Evolutionary conservation across 305 asterid species (phyloP).

Genomic region (Rubia balearica): DNA sequence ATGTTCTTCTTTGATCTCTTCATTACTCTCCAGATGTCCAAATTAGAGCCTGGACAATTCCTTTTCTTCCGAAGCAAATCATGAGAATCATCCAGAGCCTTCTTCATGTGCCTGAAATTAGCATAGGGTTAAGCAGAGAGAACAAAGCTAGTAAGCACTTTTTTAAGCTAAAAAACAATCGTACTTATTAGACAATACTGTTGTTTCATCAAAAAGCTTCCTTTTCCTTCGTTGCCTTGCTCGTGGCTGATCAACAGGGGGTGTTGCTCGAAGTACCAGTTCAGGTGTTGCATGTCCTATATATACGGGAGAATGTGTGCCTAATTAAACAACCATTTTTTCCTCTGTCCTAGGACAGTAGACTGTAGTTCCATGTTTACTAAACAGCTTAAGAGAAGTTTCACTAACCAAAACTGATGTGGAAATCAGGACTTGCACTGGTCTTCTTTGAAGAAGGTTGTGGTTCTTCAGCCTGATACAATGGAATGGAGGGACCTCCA

Average conservation of each 20-base stretch:
- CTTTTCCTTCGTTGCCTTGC: slow-evolving; percentile 37
- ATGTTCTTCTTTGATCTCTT: slow-evolving; percentile 38
- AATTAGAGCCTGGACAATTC: slow-evolving; percentile 39
- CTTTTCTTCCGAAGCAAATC: slow-evolving; percentile 30
- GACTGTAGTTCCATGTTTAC: not conserved
- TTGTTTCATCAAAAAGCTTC: slow-evolving; percentile 34
- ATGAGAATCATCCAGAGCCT: slow-evolving; percentile 29
- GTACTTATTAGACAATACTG: slow-evolving; percentile 59
- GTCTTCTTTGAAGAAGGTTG: slow-evolving; percentile 25
- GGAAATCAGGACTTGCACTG: slow-evolving; percentile 26
- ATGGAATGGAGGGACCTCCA: slow-evolving; percentile 23
- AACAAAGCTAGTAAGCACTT: not conserved
- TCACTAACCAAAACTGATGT: slow-evolving; percentile 44
- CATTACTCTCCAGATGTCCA: slow-evolving; percentile 46
- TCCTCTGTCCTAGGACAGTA: not conserved
- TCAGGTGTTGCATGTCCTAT: slow-evolving; percentile 42
- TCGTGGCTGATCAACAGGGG: slow-evolving; percentile 37
- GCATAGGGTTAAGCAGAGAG: slow-evolving; percentile 6
- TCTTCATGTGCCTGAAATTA: slow-evolving; percentile 42
- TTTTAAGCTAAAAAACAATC: slow-evolving; percentile 16
- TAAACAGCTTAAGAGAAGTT: slow-evolving; percentile 5
- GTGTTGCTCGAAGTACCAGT: slow-evolving; percentile 40
- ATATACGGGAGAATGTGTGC: slow-evolving; percentile 10
- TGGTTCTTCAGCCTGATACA: slow-evolving; percentile 34
- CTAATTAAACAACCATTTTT: not conserved